A percentile compares a stretch with the other conserved stretches of the same genome.
These are phyloP conservation scores for Monilinia laxa DNA, from an alignment of 2,329 filamentous ascomycete genomes.

Conservation along the genomic window DNA sequence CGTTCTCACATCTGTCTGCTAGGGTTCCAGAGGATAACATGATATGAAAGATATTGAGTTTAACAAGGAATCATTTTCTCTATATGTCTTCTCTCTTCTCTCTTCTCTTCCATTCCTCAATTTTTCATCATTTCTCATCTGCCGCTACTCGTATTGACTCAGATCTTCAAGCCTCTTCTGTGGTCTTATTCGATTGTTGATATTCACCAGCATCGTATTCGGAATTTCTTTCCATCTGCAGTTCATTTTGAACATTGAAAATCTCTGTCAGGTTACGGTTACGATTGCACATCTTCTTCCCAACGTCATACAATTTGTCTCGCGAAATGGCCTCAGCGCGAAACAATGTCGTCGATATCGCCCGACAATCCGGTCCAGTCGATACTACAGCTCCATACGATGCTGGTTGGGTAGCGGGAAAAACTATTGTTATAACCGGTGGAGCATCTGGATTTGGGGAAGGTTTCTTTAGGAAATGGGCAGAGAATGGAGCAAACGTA, in stretches of 20 bases:
- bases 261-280: background rate
- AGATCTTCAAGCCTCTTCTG: no score
- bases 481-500: constrained; percentile 56
- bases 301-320: background rate
- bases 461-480: constrained; percentile 55
- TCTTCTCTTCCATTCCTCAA: no score
- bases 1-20: no score
- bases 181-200: no score
- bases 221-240: no score
- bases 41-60: no score
- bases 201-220: no score
- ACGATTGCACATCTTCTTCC: background rate
- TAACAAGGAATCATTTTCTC: no score
- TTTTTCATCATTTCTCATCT: no score
- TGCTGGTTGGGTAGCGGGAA: constrained; percentile 48
- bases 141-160: no score
- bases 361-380: constrained; percentile 43
- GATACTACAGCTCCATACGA: constrained; percentile 49
- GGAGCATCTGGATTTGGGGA: constrained; percentile 62
- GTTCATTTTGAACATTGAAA: background rate
- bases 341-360: constrained; percentile 29
- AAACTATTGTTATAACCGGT: constrained; percentile 63
- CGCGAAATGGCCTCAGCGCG: constrained; percentile 4
- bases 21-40: no score
- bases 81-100: no score